Conservation (phyloP, 2,329 filamentous ascomycete genomes). For the Aphanoascus verrucosus region DNA sequence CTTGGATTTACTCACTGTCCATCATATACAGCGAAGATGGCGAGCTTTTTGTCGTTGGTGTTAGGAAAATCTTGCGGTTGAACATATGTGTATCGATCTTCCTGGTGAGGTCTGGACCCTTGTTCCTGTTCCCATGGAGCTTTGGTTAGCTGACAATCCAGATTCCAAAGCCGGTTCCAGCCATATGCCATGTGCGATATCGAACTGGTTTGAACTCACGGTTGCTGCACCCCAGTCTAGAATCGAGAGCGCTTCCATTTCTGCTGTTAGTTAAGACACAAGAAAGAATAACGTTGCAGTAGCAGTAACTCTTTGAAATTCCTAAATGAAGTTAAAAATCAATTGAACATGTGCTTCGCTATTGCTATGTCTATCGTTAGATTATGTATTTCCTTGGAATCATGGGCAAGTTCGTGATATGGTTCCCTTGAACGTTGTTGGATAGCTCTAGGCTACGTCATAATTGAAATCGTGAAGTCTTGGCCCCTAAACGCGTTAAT, state of each 20-base stretch:
- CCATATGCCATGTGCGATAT: not conserved
- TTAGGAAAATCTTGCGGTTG: constrained; percentile 25
- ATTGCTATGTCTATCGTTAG: too few species aligned
- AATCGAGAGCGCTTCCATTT: constrained; percentile 1
- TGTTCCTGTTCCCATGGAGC: constrained; percentile 19
- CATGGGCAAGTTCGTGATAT: too few species aligned
- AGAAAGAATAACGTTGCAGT: too few species aligned
- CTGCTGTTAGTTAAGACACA: too few species aligned
- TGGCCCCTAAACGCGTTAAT: too few species aligned
- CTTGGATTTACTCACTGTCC: constrained; percentile 24
- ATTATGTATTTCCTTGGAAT: too few species aligned
- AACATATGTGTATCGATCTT: constrained; percentile 25
- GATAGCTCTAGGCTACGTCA: too few species aligned
- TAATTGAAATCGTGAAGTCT: too few species aligned
- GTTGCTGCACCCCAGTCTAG: constrained; percentile 5
- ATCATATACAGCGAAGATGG: constrained; percentile 28
- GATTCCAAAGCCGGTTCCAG: not conserved
- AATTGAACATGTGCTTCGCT: too few species aligned
- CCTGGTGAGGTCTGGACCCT: constrained; percentile 24
- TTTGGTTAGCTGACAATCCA: not conserved
- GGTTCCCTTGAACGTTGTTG: too few species aligned
- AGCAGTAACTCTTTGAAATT: too few species aligned
- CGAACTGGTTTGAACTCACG: not conserved
- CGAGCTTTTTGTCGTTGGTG: constrained; percentile 22
- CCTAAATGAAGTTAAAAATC: too few species aligned